These are phyloP conservation scores for Phoma sp. DNA, from an alignment of 2,329 filamentous ascomycete species.

Conservation along the genomic window DNA sequence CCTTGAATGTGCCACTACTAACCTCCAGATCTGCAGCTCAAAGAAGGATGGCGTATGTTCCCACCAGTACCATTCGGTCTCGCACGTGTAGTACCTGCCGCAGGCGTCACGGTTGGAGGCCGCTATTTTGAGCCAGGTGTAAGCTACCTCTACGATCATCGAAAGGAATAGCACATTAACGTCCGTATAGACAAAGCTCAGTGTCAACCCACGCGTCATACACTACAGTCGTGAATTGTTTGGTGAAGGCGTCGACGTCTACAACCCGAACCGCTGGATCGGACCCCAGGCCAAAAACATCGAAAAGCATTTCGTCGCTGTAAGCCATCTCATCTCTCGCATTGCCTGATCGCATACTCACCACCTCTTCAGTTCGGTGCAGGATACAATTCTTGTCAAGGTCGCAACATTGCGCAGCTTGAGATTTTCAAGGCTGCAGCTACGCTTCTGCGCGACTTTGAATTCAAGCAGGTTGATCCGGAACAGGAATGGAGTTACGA, in stretches of 20 bases:
- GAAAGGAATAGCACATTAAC: not conserved
- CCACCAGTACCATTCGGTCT: constrained; percentile 38
- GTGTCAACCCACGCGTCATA: constrained; percentile 11
- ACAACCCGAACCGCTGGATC: constrained; percentile 13
- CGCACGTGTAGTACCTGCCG: constrained; percentile 37
- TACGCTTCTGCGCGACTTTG: constrained; percentile 43
- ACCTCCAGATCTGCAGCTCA: constrained; percentile 13
- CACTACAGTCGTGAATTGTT: constrained; percentile 10
- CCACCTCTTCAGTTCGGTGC: constrained; percentile 38
- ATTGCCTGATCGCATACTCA: not conserved
- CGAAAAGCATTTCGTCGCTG: constrained; percentile 33
- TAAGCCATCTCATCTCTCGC: constrained; percentile 5
- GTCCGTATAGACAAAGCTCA: not conserved
- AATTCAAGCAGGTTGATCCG: constrained; percentile 38
- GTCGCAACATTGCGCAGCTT: constrained; percentile 46
- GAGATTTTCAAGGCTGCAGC: constrained; percentile 47
- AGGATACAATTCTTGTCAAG: constrained; percentile 48
- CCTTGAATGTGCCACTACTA: not conserved
- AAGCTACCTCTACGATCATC: not conserved
- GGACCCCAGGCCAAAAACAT: constrained; percentile 4
- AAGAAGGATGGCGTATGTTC: constrained; percentile 49
- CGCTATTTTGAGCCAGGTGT: not conserved
- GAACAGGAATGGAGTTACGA: constrained; percentile 40
- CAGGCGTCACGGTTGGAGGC: constrained; percentile 38
- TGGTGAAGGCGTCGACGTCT: not conserved